Percentiles rank a stretch among this genome's conserved stretches.
These are phyloP conservation scores for Vitis labrusca DNA, from an alignment of 164 flowering plant genomes.

Conservation along the genomic window DNA sequence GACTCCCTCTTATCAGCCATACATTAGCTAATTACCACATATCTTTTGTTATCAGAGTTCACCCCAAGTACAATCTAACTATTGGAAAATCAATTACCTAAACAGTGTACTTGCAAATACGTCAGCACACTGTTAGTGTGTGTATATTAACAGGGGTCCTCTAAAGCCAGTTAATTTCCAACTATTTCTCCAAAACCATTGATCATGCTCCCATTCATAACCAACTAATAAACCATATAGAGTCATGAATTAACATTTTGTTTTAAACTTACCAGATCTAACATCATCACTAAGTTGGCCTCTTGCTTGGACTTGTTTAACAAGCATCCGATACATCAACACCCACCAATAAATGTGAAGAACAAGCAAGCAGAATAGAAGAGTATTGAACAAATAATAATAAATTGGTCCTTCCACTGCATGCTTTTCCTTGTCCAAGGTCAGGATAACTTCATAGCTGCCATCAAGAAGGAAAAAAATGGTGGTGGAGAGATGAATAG, in stretches of 20 bases:
- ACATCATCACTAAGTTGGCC: conserved; percentile 90
- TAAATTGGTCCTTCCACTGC: conserved; percentile 71
- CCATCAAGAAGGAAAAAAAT: conserved; percentile 10
- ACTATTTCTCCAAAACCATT: too few species aligned
- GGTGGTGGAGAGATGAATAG: not conserved
- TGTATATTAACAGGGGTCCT: too few species aligned
- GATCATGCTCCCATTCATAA: too few species aligned
- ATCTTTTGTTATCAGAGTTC: too few species aligned
- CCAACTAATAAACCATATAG: too few species aligned
- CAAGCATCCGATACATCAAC: conserved; percentile 85
- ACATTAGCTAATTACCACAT: too few species aligned
- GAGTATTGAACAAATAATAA: conserved; percentile 81
- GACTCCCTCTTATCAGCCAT: too few species aligned
- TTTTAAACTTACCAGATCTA: conserved; percentile 69
- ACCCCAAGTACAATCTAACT: too few species aligned
- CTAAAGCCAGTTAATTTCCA: too few species aligned
- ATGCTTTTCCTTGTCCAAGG: conserved; percentile 68
- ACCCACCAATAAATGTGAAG: conserved; percentile 95
- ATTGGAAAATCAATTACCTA: too few species aligned
- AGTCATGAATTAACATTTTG: not conserved
- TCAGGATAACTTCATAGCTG: conserved; percentile 81
- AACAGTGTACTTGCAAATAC: too few species aligned
- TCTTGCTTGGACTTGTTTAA: conserved; percentile 79
- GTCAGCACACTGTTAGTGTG: too few species aligned
- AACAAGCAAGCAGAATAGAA: conserved; percentile 79